Base-by-base conservation (phyloP, 2,329 filamentous ascomycete genomes). In the Apiospora rasikravindrae region DNA sequence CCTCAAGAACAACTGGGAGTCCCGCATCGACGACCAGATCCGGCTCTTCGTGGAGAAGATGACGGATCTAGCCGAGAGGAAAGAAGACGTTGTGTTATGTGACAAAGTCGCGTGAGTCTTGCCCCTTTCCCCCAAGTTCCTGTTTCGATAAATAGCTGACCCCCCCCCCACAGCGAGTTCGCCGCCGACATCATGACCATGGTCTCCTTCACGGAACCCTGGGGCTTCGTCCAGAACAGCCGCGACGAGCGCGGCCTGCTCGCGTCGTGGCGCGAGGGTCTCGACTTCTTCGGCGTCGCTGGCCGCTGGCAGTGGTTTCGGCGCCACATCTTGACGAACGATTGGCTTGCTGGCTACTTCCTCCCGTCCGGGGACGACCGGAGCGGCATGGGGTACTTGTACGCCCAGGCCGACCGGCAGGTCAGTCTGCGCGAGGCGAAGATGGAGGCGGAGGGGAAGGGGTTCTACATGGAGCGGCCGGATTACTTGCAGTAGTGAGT, bases 181-280 rank as follows among this genome's bases (percentile, higher is more conserved):
- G 81, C 82, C 6, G 81, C 82, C 10, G 83, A 84, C 68, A 81
- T 84, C 64, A 82, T 84, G 79, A 81, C 80, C 22, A 80, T 83
- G 77, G 77, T 84, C 13, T 78, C 77, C 2, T 84, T 84, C 71
- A 77, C 75, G 4, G 51, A 79, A 8, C 78, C 82, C 2, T 84
- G 82, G 77, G 82, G 83, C 1, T 82, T 82, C 66, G 80, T 84
- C 16, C 70, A 77, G 71, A 81, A 83, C 67, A 78, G 80, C 70
- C 78, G 80, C 45, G 83, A 84, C 75, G 82, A 84, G 71, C 78
- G 80, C 37, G 72, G 75, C 13, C 76, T 84, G 16, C 74, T 84
- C 10, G 71, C 69, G 8, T 80, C 80, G 69, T 83, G 81, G 80
- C 80, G 82, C 24, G 74, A 80, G 7, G 80, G 80, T 0, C 77